phyloP scores from a whole-genome alignment of 805 yeast species.

The Candida nitratophila region DNA sequence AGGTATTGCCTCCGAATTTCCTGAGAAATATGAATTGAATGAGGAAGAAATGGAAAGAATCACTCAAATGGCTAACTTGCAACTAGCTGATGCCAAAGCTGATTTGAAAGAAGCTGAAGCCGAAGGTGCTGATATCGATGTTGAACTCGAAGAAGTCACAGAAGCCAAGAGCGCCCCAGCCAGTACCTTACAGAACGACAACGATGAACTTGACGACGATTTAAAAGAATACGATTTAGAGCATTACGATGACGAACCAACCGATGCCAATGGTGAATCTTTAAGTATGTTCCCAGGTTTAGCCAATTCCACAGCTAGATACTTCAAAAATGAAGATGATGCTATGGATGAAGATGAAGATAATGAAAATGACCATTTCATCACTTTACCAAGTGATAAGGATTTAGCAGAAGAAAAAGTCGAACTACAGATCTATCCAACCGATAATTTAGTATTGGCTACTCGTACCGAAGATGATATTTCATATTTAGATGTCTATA shows the following conservation, averaged over 20 bases:
- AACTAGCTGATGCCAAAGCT: constrained; percentile 68
- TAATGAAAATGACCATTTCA: constrained; percentile 50
- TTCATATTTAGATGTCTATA: constrained; percentile 85
- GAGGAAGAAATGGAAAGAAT: constrained; percentile 93
- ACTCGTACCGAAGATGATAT: constrained; percentile 95
- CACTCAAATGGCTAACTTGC: constrained; percentile 74
- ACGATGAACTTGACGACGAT: constrained; percentile 53
- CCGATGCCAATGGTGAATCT: constrained; percentile 43
- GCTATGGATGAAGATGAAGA: constrained; percentile 26
- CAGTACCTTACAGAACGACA: constrained; percentile 37
- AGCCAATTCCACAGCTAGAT: constrained; percentile 50
- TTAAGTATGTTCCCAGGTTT: constrained; percentile 69
- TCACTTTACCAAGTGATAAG: constrained; percentile 52
- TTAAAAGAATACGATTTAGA: constrained; percentile 84
- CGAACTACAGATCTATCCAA: constrained; percentile 80
- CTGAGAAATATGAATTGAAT: constrained; percentile 78
- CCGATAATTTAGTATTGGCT: constrained; percentile 84
- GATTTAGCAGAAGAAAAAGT: constrained; percentile 72
- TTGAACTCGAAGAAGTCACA: constrained; percentile 18
- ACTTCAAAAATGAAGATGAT: constrained; percentile 38
- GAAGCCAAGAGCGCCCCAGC: constrained; percentile 12
- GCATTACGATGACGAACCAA: constrained; percentile 66
- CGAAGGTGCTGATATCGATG: constrained; percentile 20
- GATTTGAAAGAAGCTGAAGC: constrained; percentile 45
- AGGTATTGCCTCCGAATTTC: constrained; percentile 90